Evolutionary conservation across 2,329 filamentous ascomycete species (phyloP).

Genomic region (Pseudogymnoascus sp.): DNA sequence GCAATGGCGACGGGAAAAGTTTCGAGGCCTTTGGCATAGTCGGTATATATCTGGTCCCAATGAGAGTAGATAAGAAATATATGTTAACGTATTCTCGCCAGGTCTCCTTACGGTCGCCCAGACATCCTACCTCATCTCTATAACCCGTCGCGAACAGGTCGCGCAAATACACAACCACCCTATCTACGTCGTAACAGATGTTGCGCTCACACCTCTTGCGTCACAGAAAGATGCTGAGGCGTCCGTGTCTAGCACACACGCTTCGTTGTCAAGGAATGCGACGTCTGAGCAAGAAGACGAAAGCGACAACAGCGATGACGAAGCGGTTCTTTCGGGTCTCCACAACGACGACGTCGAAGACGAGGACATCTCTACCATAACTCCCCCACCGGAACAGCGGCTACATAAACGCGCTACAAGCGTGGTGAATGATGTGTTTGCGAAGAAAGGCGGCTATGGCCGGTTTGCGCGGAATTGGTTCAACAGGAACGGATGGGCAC

Average conservation of each 20-base stretch:
- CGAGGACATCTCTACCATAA: conserved; percentile 17
- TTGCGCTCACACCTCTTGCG: conserved; percentile 80
- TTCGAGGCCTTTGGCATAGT: conserved; percentile 30
- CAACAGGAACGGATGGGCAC: conserved; percentile 71
- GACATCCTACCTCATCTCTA: conserved; percentile 75
- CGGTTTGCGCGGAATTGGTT: conserved; percentile 90
- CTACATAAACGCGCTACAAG: conserved; percentile 40
- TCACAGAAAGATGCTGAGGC: conserved; percentile 66
- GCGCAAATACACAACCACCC: conserved; percentile 76
- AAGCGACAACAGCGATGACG: conserved; percentile 42
- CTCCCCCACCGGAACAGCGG: not conserved
- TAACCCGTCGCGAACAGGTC: conserved; percentile 79
- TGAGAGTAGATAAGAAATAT: not conserved
- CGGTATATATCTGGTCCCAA: conserved; percentile 20
- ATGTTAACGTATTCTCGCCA: conserved; percentile 30
- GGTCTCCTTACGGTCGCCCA: conserved; percentile 78
- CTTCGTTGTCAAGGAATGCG: conserved; percentile 28
- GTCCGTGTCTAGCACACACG: conserved; percentile 57
- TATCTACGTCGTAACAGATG: conserved; percentile 80
- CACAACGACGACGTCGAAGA: conserved; percentile 38
- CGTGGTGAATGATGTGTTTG: conserved; percentile 83
- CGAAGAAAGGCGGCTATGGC: conserved; percentile 73
- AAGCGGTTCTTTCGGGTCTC: conserved; percentile 28
- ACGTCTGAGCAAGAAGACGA: conserved; percentile 19
- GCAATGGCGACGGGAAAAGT: conserved; percentile 17